Evolutionary conservation across 1,284 basidiomycete species (phyloP).

Genomic region (Irpex lacteus): DNA sequence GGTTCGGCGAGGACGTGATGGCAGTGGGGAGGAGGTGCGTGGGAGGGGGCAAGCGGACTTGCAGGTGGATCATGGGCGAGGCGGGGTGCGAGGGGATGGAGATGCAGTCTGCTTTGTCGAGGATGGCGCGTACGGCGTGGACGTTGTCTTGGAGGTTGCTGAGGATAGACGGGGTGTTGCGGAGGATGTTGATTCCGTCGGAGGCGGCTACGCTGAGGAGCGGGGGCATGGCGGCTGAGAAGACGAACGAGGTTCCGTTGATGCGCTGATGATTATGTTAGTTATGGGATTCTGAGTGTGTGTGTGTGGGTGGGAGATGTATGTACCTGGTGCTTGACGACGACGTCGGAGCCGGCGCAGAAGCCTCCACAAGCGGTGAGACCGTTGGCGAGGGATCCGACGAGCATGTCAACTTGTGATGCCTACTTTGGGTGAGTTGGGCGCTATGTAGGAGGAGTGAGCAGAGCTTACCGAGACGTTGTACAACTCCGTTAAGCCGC

Average conservation of each 20-base stretch:
- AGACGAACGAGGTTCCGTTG: slow-evolving; percentile 95
- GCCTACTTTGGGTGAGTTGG: slow-evolving; percentile 38
- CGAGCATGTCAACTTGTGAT: slow-evolving; percentile 74
- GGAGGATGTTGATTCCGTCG: slow-evolving; percentile 79
- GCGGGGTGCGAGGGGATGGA: slow-evolving; percentile 82
- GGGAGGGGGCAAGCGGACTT: slow-evolving; percentile 43
- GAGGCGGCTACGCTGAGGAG: slow-evolving; percentile 87
- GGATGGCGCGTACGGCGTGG: slow-evolving; percentile 67
- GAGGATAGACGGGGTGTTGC: slow-evolving; percentile 73
- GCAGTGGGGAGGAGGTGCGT: slow-evolving; percentile 35
- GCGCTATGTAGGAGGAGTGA: neutral
- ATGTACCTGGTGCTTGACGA: slow-evolving; percentile 84
- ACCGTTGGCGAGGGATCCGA: slow-evolving; percentile 86
- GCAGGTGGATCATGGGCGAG: slow-evolving; percentile 88
- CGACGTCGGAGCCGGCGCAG: slow-evolving; percentile 85
- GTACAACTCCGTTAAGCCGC: slow-evolving; percentile 92
- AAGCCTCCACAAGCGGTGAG: slow-evolving; percentile 90
- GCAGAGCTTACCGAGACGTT: slow-evolving; percentile 73
- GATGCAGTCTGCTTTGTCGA: slow-evolving; percentile 81
- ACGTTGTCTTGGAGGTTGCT: slow-evolving; percentile 80
- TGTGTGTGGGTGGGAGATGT: neutral
- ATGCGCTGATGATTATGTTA: slow-evolving; percentile 67
- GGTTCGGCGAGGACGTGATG: slow-evolving; percentile 15
- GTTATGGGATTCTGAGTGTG: too few species aligned
- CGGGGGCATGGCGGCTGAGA: slow-evolving; percentile 93